phyloP scores from a whole-genome alignment of 2,329 filamentous ascomycete genomes.

The Aspergillus pseudotamarii region DNA sequence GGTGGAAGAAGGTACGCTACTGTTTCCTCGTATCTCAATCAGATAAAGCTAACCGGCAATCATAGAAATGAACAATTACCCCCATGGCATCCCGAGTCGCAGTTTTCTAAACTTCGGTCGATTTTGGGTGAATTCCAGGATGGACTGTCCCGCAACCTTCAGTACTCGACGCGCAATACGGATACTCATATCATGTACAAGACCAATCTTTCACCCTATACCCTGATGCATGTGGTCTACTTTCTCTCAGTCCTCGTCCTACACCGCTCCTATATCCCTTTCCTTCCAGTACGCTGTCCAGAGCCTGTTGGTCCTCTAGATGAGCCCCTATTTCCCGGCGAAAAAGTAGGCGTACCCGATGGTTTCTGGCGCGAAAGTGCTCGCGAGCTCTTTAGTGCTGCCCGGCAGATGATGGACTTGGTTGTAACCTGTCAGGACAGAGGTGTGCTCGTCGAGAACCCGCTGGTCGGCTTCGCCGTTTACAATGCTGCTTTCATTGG shows the following conservation, averaged over 20 bases:
- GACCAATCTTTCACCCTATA: constrained; percentile 56
- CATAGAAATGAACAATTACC: constrained; percentile 50
- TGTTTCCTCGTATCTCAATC: background rate
- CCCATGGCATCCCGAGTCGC: constrained; percentile 57
- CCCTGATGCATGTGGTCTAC: constrained; percentile 58
- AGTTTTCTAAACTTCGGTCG: constrained; percentile 50
- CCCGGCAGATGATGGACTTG: constrained; percentile 57
- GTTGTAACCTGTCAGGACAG: constrained; percentile 55
- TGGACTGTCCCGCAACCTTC: constrained; percentile 54
- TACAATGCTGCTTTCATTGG: constrained; percentile 57
- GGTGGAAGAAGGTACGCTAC: constrained; percentile 53
- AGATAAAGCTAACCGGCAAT: background rate
- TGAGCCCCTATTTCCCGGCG: constrained; percentile 48
- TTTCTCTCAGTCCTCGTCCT: constrained; percentile 58
- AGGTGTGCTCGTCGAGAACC: constrained; percentile 56
- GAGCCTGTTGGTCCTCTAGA: constrained; percentile 58
- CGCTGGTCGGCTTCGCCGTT: constrained; percentile 57
- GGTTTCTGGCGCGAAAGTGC: constrained; percentile 57
- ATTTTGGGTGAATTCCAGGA: constrained; percentile 55
- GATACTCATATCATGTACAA: constrained; percentile 57
- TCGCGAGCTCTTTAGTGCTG: constrained; percentile 54
- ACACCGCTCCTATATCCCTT: constrained; percentile 59
- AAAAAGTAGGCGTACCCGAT: constrained; percentile 47
- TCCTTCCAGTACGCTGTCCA: constrained; percentile 53
- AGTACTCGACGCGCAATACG: constrained; percentile 55